Conservation (phyloP, 495 filamentous ascomycete species). For the Xylaria telfairii region DNA sequence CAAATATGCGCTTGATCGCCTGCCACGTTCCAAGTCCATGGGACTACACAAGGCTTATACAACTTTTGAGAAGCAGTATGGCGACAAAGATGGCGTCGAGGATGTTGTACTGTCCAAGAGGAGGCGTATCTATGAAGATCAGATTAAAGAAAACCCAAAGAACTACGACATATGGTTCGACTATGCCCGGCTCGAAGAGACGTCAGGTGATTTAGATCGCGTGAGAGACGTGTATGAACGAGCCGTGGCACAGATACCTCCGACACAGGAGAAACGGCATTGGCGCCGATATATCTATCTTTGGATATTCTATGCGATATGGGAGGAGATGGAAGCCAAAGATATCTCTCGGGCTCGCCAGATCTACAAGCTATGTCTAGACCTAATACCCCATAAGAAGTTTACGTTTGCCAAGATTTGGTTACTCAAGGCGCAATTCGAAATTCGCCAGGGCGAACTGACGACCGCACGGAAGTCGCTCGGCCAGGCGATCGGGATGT, state of each 20-base stretch:
- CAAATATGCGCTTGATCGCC: slow-evolving; percentile 91
- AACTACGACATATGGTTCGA: slow-evolving; percentile 98
- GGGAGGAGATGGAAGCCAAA: slow-evolving; percentile 85
- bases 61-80: slow-evolving; percentile 97
- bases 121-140: slow-evolving; percentile 91
- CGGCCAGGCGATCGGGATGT: slow-evolving; percentile 89
- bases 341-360: slow-evolving; percentile 83
- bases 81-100: slow-evolving; percentile 91
- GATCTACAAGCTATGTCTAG: slow-evolving; percentile 87
- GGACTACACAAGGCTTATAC: slow-evolving; percentile 90
- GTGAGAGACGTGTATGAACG: slow-evolving; percentile 94
- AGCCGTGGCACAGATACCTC: slow-evolving; percentile 94
- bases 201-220: slow-evolving; percentile 75
- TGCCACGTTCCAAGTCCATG: slow-evolving; percentile 86
- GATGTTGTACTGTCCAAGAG: slow-evolving; percentile 95
- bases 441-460: slow-evolving; percentile 85
- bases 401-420: slow-evolving; percentile 98
- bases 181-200: slow-evolving; percentile 89
- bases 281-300: slow-evolving; percentile 98
- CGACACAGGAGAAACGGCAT: slow-evolving; percentile 94
- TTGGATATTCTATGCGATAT: slow-evolving; percentile 96
- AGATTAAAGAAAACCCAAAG: slow-evolving; percentile 87
- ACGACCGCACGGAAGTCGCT: slow-evolving; percentile 82
- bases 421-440: slow-evolving; percentile 91
- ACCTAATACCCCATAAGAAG: slow-evolving; percentile 90